Evolutionary conservation across 768 basidiomycete genomes (phyloP).

Genomic region (Tulasnella sp.): DNA sequence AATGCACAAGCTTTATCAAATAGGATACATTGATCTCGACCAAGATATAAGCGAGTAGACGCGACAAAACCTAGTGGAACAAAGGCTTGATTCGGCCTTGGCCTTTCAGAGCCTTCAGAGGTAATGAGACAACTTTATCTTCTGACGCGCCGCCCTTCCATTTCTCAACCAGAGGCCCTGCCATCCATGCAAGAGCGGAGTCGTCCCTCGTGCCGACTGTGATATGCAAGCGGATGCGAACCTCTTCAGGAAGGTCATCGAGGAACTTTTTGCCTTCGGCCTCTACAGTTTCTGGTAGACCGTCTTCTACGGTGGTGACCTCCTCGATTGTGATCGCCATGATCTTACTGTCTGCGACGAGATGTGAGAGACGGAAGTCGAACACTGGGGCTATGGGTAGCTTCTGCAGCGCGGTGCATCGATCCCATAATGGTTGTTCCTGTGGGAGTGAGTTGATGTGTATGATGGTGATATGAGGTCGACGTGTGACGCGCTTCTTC

Average conservation of each 20-base stretch:
- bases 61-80: too few relatives aligned
- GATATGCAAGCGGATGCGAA: constrained; percentile 57
- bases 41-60: too few relatives aligned
- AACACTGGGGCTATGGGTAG: constrained; percentile 41
- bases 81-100: constrained; percentile 23
- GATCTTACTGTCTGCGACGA: constrained; percentile 68
- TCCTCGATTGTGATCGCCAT: constrained; percentile 72
- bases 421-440: constrained; percentile 39
- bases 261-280: constrained; percentile 41
- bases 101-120: constrained; percentile 17
- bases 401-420: constrained; percentile 38
- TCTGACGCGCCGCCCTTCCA: constrained; percentile 33
- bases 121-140: constrained; percentile 19
- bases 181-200: constrained; percentile 55
- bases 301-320: constrained; percentile 32
- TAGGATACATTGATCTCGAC: too few relatives aligned
- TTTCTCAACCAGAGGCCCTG: constrained; percentile 47
- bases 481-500: constrained; percentile 38
- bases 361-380: constrained; percentile 44
- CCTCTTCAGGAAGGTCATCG: constrained; percentile 34
- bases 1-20: too few relatives aligned
- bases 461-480: constrained; percentile 81
- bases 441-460: constrained; percentile 46
- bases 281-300: constrained; percentile 22
- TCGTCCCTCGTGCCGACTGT: constrained; percentile 66